Evolutionary conservation across 257 asterid species (phyloP), one percentile per base, ranked within the genome.

Genomic region (Salvia rosmarinus): DNA sequence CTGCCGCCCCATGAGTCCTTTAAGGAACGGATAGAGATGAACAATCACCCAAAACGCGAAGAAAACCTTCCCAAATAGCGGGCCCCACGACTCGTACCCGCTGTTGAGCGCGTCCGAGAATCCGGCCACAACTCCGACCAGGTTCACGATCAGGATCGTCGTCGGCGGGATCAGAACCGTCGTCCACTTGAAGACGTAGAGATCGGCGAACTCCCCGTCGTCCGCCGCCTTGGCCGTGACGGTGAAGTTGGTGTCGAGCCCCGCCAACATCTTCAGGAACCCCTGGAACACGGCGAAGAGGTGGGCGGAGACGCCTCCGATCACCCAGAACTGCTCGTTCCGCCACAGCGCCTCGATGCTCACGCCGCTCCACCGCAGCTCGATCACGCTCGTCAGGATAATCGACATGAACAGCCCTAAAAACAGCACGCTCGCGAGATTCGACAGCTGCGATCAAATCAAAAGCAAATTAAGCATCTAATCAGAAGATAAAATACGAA

Each of bases 261-360:
- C 99, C 0, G 96, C 98, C 23, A 89, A 86, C 98, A 89, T 88
- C 76, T 94, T 94, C 57, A 94, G 82, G 83, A 94, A 79, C 16
- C 99, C 99, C 80, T 94, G 99, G 85, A 94, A 94, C n/a, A 94
- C 98, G 0, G 99, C 99, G 56, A 94, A 94, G 32, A 94, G 95
- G 61, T 94, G 97, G 2, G 98, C 98, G 14, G 98, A 93, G 28
- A 93, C 97, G 25, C 98, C 98, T 9, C 98, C 98, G 28, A 94
- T 91, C 3, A 94, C 99, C 99, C 99, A 94, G 43, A 94, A 94
- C 85, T 94, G 99, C 88, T 94, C 99, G 73, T 91, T 94, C 23
- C 97, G 85, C 99, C 99, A 94, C 74, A 88, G 67, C 2, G 92
- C 99, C 81, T 94, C 99, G 43, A 94, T 85, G 86, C 97, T 85